These are phyloP conservation scores for Spathaspora sp. DNA, from an alignment of 805 yeast species.

Conservation along the genomic window DNA sequence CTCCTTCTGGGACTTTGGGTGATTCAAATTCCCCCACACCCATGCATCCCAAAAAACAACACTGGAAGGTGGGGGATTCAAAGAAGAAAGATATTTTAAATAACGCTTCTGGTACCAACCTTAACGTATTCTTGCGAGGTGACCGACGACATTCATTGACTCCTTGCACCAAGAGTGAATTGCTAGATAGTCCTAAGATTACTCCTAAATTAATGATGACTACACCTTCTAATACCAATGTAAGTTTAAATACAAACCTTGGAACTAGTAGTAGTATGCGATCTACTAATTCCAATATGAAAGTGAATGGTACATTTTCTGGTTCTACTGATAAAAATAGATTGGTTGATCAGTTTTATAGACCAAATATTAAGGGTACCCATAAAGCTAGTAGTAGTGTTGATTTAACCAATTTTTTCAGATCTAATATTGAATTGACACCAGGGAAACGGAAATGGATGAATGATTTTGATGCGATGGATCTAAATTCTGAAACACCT, in stretches of 20 bases:
- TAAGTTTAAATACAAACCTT: not conserved
- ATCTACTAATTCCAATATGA: not conserved
- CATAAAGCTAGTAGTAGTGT: not conserved
- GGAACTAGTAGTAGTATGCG: not conserved
- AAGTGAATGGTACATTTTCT: not conserved
- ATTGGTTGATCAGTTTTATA: slow-evolving; percentile 40
- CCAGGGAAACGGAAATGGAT: not conserved
- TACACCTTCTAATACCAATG: not conserved
- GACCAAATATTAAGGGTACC: not conserved
- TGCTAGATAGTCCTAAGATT: slow-evolving; percentile 3
- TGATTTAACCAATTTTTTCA: not conserved
- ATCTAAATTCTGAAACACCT: not conserved
- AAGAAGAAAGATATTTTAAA: not conserved
- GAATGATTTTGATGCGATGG: not conserved
- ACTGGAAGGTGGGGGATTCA: not conserved
- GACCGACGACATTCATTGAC: slow-evolving; percentile 4
- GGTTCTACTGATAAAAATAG: slow-evolving; percentile 22
- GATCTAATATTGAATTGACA: not conserved
- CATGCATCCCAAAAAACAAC: not conserved
- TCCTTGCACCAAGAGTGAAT: slow-evolving; percentile 1
- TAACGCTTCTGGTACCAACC: slow-evolving; percentile 4
- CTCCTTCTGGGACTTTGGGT: not conserved
- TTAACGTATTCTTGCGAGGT: slow-evolving; percentile 5
- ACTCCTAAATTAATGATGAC: not conserved
- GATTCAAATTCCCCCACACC: not conserved